phyloP scores from a whole-genome alignment of 371 early-diverging fungal genomes.

The Fennellomyces sp. region DNA sequence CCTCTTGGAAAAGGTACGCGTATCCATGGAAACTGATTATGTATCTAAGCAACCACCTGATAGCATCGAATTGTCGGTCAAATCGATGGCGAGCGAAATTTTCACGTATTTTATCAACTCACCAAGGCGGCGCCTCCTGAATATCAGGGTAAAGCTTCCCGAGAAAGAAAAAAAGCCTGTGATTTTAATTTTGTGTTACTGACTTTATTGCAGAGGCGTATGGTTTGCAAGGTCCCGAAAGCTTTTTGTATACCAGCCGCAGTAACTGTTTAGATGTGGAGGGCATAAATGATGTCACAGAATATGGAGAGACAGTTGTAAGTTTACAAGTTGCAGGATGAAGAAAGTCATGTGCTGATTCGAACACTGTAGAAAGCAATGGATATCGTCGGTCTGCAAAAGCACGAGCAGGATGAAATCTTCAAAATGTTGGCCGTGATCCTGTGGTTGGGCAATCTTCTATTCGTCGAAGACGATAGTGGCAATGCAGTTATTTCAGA shows the following conservation, averaged over 20 bases:
- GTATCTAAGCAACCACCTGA: too few relatives aligned
- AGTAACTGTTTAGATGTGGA: conserved; percentile 80
- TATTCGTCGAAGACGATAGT: conserved; percentile 71
- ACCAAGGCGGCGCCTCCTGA: conserved; percentile 77
- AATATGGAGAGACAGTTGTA: conserved; percentile 75
- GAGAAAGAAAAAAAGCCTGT: neutral
- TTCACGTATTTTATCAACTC: conserved; percentile 97
- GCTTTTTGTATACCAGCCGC: conserved; percentile 76
- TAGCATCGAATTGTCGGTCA: conserved; percentile 95
- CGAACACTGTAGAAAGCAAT: conserved; percentile 66
- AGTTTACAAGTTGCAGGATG: conserved; percentile 5
- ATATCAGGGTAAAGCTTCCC: conserved; percentile 57
- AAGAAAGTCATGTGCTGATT: neutral
- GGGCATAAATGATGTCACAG: conserved; percentile 79
- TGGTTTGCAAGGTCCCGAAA: conserved; percentile 83
- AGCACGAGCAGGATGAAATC: conserved; percentile 78
- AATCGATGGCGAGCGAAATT: conserved; percentile 94
- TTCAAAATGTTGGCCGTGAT: conserved; percentile 82
- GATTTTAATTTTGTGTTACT: neutral
- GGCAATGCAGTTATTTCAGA: conserved; percentile 69
- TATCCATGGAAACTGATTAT: neutral
- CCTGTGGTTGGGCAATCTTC: conserved; percentile 84
- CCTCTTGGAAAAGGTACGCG: conserved; percentile 92
- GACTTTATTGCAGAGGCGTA: conserved; percentile 56
- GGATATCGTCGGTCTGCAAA: conserved; percentile 75